Base-by-base conservation (phyloP, 805 yeast species). In the Sungouiella blattae region DNA sequence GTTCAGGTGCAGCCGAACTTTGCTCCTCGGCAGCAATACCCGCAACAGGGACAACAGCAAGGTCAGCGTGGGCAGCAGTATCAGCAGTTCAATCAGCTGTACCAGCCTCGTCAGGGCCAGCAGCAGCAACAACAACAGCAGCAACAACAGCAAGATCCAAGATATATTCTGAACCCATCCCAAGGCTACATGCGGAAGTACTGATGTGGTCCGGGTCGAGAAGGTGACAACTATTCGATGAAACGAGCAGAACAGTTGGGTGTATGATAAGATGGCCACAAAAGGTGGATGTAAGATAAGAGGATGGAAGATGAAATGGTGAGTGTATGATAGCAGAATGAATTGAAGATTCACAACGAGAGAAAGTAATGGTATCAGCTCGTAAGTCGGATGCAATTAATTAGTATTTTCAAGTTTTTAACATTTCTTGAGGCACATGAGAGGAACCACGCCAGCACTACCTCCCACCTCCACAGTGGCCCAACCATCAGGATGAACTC, bases 401-500 rank as follows among this genome's bases (percentile, higher is more conserved):
- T n/a, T n/a, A n/a, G n/a, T n/a, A n/a, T n/a, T n/a, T n/a, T n/a
- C n/a, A n/a, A n/a, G n/a, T n/a, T n/a, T n/a, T n/a, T n/a, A n/a
- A n/a, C n/a, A n/a, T n/a, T n/a, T 40, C 27, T 42, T 43, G 16
- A 63, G 42, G 41, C 64, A 58, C 28, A 52, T 37, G 27, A 46
- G 43, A 0, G 73, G 73, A 3, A 64, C 60, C 43, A 65, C 54
- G 2, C 73, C 71, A 6, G 35, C 37, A 11, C 39, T 42, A 1
- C 37, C 43, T 11, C 46, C 46, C 13, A 47, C 6, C 18, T 46
- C 50, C 12, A 63, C 62, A 13, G 50, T 49, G 39, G 67, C 64
- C 73, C 73, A 67, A 3, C 68, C 69, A 31, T 65, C 71, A 9
- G 58, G 40, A 37, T 57, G 62, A 4, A 41, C 45, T 16, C 50